phyloP scores from a whole-genome alignment of 768 basidiomycete species.

The Lanmaoa rubissima region DNA sequence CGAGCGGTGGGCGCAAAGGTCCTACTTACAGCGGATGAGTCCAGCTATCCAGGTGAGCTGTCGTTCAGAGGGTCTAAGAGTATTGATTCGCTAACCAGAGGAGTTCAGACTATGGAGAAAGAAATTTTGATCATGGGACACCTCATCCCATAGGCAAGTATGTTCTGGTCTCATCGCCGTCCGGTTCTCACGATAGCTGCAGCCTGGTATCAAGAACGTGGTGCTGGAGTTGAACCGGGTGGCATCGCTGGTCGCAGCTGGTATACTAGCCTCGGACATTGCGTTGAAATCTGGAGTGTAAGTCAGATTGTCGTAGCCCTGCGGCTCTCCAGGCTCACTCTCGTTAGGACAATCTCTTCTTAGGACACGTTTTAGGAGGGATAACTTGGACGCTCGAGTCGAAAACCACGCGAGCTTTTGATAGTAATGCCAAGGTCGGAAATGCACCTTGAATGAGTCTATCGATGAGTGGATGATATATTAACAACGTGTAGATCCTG shows the following conservation, averaged over 20 bases:
- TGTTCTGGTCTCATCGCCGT: neutral
- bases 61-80: neutral
- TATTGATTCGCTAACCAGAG: neutral
- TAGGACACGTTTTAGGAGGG: slow-evolving; percentile 72
- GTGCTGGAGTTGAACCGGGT: slow-evolving; percentile 56
- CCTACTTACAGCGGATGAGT: slow-evolving; percentile 63
- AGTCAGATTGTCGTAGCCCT: slow-evolving; percentile 15
- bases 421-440: slow-evolving; percentile 60
- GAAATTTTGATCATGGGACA: slow-evolving; percentile 60
- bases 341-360: slow-evolving; percentile 60
- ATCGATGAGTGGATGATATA: slow-evolving; percentile 11
- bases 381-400: slow-evolving; percentile 71
- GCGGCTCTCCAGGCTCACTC: neutral
- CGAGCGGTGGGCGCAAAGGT: slow-evolving; percentile 59
- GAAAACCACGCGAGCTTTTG: slow-evolving; percentile 69
- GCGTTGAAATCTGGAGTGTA: slow-evolving; percentile 76
- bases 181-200: slow-evolving; percentile 1
- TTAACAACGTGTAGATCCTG: slow-evolving; percentile 23
- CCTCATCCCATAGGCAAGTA: slow-evolving; percentile 75
- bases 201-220: slow-evolving; percentile 86
- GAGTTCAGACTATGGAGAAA: slow-evolving; percentile 23
- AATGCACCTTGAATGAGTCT: slow-evolving; percentile 25
- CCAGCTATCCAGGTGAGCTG: slow-evolving; percentile 53
- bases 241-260: slow-evolving; percentile 69
- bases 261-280: slow-evolving; percentile 80